Percentiles rank a stretch among this genome's conserved stretches.
Conservation (phyloP, 805 yeast species). For the Yamadazyma insecticola region DNA sequence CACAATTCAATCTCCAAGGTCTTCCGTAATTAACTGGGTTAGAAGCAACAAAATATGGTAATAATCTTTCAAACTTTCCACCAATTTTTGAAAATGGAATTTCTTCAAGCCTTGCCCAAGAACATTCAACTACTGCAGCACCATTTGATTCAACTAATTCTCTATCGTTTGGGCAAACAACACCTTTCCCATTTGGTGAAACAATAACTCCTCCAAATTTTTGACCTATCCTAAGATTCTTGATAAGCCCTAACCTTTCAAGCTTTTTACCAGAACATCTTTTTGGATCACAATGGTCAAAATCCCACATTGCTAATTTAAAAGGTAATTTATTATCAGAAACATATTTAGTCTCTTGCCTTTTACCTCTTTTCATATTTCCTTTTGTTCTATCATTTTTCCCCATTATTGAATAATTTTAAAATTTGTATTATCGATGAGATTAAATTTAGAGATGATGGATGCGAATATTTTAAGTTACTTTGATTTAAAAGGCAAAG, state of each 20-base stretch:
- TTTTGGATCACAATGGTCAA: slow-evolving; percentile 97
- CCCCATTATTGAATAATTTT: slow-evolving; percentile 2
- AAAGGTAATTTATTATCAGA: slow-evolving; percentile 42
- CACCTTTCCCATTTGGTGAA: slow-evolving; percentile 86
- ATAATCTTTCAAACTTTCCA: slow-evolving; percentile 77
- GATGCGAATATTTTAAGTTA: too few relatives aligned
- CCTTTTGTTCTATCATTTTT: slow-evolving; percentile 57
- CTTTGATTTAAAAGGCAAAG: too few relatives aligned
- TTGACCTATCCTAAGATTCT: slow-evolving; percentile 81
- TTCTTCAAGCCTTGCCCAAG: slow-evolving; percentile 97
- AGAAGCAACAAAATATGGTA: slow-evolving; percentile 93
- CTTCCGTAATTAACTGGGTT: slow-evolving; percentile 95
- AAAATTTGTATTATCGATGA: too few relatives aligned
- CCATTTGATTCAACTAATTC: slow-evolving; percentile 76
- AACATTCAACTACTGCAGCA: slow-evolving; percentile 97
- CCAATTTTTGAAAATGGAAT: slow-evolving; percentile 93
- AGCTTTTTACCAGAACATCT: slow-evolving; percentile 94
- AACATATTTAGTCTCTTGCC: slow-evolving; percentile 40
- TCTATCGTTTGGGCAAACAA: slow-evolving; percentile 84
- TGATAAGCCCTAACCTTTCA: slow-evolving; percentile 81
- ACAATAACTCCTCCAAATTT: slow-evolving; percentile 88
- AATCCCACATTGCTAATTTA: slow-evolving; percentile 97
- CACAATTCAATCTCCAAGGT: slow-evolving; percentile 95
- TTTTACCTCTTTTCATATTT: too few relatives aligned
- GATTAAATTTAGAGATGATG: not conserved